Evolutionary conservation across 345 rosid species (phyloP).

Genomic region (Ailanthus altissimus): DNA sequence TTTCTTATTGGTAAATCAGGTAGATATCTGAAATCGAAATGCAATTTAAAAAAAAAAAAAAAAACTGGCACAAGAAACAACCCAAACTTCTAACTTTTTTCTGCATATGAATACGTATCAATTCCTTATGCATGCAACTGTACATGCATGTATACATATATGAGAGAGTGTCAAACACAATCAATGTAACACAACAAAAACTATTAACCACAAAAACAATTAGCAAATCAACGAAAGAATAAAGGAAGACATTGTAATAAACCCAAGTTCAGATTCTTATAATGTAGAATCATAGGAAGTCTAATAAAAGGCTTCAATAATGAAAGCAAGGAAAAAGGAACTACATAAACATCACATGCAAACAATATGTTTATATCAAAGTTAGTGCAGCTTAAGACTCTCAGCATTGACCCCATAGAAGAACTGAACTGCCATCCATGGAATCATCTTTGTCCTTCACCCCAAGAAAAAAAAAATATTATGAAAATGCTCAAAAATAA

Average conservation of each 20-base stretch:
- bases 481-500: background rate
- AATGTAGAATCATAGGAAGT: background rate
- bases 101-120: background rate
- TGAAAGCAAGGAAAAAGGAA: background rate
- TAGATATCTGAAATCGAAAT: background rate
- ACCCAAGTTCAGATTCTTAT: background rate
- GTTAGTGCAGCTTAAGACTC: background rate
- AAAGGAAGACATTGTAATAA: background rate
- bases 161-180: background rate
- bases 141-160: background rate
- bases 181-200: background rate
- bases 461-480: background rate
- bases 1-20: background rate
- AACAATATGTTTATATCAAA: background rate
- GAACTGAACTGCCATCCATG: background rate
- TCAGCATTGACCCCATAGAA: background rate
- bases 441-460: background rate
- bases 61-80: background rate
- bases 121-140: background rate
- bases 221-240: background rate
- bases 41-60: background rate
- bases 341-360: background rate
- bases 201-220: background rate
- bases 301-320: background rate
- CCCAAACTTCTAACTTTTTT: conserved; percentile 1